phyloP scores from a whole-genome alignment of 2,329 filamentous ascomycete species.

The Fusarium lyarnte region DNA sequence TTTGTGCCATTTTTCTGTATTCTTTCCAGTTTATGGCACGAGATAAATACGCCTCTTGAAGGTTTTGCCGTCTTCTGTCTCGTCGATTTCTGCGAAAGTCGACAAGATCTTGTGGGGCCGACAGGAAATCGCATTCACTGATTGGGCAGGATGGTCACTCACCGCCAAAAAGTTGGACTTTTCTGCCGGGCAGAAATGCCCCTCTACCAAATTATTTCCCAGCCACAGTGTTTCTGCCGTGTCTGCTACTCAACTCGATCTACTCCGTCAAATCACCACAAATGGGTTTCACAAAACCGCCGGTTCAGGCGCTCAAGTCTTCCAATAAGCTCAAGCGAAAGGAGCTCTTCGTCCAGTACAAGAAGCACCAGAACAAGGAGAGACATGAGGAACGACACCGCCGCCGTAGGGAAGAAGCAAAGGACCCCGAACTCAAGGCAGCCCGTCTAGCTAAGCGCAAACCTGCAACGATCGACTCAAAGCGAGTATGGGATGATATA shows the following conservation, averaged over 20 bases:
- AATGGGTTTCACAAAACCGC: slow-evolving; percentile 51
- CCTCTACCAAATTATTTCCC: slow-evolving; percentile 32
- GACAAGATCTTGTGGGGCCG: not conserved
- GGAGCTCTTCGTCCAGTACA: slow-evolving; percentile 80
- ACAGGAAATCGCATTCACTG: not conserved
- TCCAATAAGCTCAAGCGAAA: slow-evolving; percentile 84
- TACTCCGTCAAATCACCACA: not conserved
- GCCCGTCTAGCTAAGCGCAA: slow-evolving; percentile 81
- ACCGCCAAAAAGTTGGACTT: slow-evolving; percentile 50
- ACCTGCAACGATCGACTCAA: slow-evolving; percentile 83
- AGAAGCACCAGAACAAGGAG: slow-evolving; percentile 77
- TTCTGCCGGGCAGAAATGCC: slow-evolving; percentile 37
- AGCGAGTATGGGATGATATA: slow-evolving; percentile 88
- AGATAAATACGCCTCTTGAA: slow-evolving; percentile 18
- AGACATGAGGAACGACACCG: slow-evolving; percentile 81
- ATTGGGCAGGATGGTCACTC: slow-evolving; percentile 28
- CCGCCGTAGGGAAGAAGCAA: slow-evolving; percentile 85
- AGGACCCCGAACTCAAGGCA: slow-evolving; percentile 78
- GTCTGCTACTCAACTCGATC: not conserved
- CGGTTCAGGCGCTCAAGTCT: slow-evolving; percentile 56
- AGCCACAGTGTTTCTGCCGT: slow-evolving; percentile 6
- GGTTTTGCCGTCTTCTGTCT: slow-evolving; percentile 29
- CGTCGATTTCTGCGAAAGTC: slow-evolving; percentile 30
- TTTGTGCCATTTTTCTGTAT: slow-evolving; percentile 55
- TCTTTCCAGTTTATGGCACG: slow-evolving; percentile 3